Conservation (phyloP, 202 grass and related monocot species). For the Digitaria exilis region DNA sequence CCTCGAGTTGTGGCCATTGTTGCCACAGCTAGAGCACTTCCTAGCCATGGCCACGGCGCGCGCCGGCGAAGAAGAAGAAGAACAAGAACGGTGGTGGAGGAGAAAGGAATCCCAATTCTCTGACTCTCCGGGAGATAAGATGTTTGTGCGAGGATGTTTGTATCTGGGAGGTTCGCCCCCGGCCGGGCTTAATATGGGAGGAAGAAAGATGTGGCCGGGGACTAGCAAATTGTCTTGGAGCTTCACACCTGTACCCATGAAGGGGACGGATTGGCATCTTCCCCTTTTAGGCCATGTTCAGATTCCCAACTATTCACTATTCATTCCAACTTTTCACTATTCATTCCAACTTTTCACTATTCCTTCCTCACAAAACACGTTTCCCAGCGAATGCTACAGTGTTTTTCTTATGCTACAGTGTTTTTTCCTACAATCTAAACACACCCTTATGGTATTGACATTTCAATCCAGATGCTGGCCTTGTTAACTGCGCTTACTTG, state of each 20-base stretch:
- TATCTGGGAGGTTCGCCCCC: slow-evolving; percentile 37
- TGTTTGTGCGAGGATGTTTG: slow-evolving; percentile 31
- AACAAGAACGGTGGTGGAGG: background rate
- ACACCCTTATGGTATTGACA: slow-evolving; percentile 52
- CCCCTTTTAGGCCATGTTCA: no score
- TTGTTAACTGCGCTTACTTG: slow-evolving; percentile 42
- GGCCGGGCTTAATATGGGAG: slow-evolving; percentile 47
- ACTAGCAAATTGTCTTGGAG: slow-evolving; percentile 33
- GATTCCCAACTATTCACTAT: no score
- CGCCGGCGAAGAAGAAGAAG: background rate
- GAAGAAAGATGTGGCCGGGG: slow-evolving; percentile 40
- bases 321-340: no score
- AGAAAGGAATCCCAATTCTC: slow-evolving; percentile 29
- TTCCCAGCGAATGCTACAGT: no score
- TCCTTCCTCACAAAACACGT: no score
- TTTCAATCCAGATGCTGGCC: slow-evolving; percentile 43
- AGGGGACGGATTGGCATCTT: slow-evolving; percentile 47
- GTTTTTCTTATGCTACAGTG: no score
- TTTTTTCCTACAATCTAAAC: no score
- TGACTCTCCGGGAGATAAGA: slow-evolving; percentile 37
- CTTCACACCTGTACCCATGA: slow-evolving; percentile 49
- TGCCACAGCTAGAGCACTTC: slow-evolving; percentile 87
- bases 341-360: no score
- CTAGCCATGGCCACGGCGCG: slow-evolving; percentile 54
- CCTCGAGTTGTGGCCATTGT: slow-evolving; percentile 92